Evolutionary conservation across 1,139 yeast genomes (phyloP).

Genomic region (Protomyces pachydermus): DNA sequence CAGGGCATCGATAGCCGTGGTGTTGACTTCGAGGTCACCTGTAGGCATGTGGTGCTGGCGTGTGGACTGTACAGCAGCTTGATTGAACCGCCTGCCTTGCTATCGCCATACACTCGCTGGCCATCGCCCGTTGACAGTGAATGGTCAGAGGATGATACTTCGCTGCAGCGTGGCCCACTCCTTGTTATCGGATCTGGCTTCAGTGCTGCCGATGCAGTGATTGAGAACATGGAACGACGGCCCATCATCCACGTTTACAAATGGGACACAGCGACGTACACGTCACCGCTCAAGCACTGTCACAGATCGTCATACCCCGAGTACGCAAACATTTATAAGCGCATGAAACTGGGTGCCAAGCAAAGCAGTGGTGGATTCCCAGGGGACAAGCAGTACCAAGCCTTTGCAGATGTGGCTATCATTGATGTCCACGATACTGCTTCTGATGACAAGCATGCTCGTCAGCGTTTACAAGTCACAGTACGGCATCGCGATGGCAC

Average conservation of each 20-base stretch:
- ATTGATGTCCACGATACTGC: conserved; percentile 24
- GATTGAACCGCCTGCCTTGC: conserved; percentile 31
- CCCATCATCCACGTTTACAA: conserved; percentile 37
- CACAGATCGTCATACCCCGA: conserved; percentile 40
- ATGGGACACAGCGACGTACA: conserved; percentile 35
- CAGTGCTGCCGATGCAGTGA: conserved; percentile 41
- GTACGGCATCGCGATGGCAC: conserved; percentile 5
- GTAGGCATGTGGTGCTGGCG: conserved; percentile 37
- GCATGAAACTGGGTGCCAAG: conserved; percentile 34
- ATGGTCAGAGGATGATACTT: neutral
- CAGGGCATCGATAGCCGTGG: neutral
- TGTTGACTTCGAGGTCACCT: conserved; percentile 12
- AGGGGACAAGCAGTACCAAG: conserved; percentile 34
- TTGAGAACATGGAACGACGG: conserved; percentile 20
- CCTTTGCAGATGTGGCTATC: conserved; percentile 37
- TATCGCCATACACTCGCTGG: conserved; percentile 15
- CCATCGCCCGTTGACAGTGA: neutral
- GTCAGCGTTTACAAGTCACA: neutral
- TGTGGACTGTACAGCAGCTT: conserved; percentile 37
- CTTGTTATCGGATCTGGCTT: conserved; percentile 41
- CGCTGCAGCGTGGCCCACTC: conserved; percentile 25
- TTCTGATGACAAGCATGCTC: neutral
- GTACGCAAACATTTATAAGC: conserved; percentile 36
- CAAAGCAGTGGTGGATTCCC: neutral
- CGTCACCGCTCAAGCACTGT: conserved; percentile 37